phyloP scores from a whole-genome alignment of 176 grass and related monocot species.

The Oryza meridionalis region DNA sequence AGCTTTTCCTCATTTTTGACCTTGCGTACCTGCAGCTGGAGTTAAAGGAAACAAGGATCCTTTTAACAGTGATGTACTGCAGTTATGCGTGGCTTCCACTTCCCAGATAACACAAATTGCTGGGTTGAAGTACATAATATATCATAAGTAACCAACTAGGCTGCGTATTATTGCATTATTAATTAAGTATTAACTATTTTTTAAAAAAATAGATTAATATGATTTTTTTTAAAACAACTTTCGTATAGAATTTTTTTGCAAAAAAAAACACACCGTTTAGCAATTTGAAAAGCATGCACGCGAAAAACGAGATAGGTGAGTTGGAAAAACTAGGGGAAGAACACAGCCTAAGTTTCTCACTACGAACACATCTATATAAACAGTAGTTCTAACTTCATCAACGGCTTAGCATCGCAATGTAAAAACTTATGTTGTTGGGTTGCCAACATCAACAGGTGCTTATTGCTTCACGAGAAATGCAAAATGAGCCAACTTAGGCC shows the following conservation, averaged over 20 bases:
- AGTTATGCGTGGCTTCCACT: not conserved
- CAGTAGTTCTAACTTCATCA: not conserved
- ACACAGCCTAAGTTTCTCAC: not conserved
- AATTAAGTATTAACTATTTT: no score
- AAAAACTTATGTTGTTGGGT: not conserved
- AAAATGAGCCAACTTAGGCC: not conserved
- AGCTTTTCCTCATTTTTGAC: conserved; percentile 79
- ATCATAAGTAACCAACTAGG: not conserved
- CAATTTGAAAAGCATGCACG: no score
- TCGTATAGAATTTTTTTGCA: no score
- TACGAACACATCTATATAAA: not conserved
- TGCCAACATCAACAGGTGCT: not conserved
- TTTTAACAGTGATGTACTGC: not conserved
- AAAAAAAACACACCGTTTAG: no score
- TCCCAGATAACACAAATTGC: not conserved
- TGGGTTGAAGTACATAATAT: not conserved
- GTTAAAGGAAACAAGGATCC: conserved; percentile 45
- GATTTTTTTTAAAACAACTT: no score
- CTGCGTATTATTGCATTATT: no score
- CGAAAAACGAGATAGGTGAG: no score
- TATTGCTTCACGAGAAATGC: not conserved
- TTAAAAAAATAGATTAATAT: no score
- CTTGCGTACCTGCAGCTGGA: conserved; percentile 62
- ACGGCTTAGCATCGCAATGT: not conserved
- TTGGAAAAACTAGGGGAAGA: no score